phyloP scores from a whole-genome alignment of 2,329 filamentous ascomycete species.

The Dactylonectria macrodidyma region DNA sequence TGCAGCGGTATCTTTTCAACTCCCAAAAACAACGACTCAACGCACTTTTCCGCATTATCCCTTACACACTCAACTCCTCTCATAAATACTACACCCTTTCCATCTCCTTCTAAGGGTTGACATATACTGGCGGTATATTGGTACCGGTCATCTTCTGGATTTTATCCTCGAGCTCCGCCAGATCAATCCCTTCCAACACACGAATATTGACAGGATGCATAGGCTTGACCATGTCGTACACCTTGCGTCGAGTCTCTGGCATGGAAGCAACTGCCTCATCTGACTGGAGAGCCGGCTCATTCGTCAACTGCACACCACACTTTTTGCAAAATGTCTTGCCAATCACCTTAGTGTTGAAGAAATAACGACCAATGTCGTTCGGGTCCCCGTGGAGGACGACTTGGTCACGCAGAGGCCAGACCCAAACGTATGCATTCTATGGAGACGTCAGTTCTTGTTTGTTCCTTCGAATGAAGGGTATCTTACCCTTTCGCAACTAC shows the following conservation, averaged over 20 bases:
- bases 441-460: background rate
- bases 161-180: constrained; percentile 14
- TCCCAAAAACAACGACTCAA: background rate
- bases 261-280: constrained; percentile 56
- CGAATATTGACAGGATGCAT: constrained; percentile 57
- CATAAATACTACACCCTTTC: background rate
- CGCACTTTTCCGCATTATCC: background rate
- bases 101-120: constrained; percentile 10
- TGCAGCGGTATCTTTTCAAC: background rate
- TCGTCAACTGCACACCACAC: constrained; percentile 63
- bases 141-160: background rate
- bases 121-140: constrained; percentile 1
- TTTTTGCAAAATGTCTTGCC: constrained; percentile 64
- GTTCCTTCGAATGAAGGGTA: accelerated
- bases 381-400: constrained; percentile 57
- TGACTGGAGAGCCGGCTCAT: constrained; percentile 47
- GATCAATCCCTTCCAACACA: constrained; percentile 34
- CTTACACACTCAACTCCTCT: background rate
- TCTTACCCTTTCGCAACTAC: constrained; percentile 61
- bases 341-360: constrained; percentile 50
- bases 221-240: constrained; percentile 31
- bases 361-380: constrained; percentile 58
- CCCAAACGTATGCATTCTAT: constrained; percentile 62
- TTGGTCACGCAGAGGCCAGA: constrained; percentile 58
- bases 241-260: constrained; percentile 43